phyloP scores from a whole-genome alignment of 2,329 filamentous ascomycete species.

The Dothistroma pini region DNA sequence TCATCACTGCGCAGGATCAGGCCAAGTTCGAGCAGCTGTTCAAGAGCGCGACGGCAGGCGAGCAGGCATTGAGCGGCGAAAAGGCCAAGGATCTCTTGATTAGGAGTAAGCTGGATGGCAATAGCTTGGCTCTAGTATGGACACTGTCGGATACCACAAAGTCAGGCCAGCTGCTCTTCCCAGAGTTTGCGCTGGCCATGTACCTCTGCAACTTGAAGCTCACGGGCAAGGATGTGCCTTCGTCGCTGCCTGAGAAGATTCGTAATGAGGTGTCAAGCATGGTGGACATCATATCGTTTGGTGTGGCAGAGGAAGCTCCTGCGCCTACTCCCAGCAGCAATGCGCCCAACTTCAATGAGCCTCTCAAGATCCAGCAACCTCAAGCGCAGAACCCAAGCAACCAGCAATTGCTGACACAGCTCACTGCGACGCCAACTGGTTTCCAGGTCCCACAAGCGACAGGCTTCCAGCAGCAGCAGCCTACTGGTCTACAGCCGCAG shows the following conservation, averaged over 20 bases:
- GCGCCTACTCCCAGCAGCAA: constrained; percentile 57
- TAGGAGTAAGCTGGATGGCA: constrained; percentile 81
- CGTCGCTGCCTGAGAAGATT: constrained; percentile 73
- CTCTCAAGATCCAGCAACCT: constrained; percentile 48
- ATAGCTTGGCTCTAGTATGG: constrained; percentile 91
- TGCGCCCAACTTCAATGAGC: constrained; percentile 65
- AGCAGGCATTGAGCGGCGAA: constrained; percentile 81
- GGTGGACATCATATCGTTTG: constrained; percentile 99
- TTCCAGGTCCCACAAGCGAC: constrained; percentile 56
- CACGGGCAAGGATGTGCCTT: constrained; percentile 77
- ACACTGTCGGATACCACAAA: constrained; percentile 92
- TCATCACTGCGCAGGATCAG: constrained; percentile 93
- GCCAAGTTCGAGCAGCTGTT: constrained; percentile 97
- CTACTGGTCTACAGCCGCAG: constrained; percentile 50
- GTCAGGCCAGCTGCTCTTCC: constrained; percentile 92
- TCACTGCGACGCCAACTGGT: constrained; percentile 53
- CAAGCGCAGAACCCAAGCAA: constrained; percentile 67
- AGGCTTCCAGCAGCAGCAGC: constrained; percentile 43
- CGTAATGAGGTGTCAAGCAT: constrained; percentile 98
- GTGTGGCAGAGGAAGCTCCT: constrained; percentile 66
- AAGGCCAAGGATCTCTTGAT: constrained; percentile 86
- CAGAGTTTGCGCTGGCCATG: constrained; percentile 97
- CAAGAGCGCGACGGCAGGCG: constrained; percentile 86
- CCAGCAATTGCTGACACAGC: constrained; percentile 54
- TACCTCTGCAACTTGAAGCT: constrained; percentile 95